Base-by-base conservation (phyloP, 2,329 filamentous ascomycete species). In the Fonsecaea pedrosoi region DNA sequence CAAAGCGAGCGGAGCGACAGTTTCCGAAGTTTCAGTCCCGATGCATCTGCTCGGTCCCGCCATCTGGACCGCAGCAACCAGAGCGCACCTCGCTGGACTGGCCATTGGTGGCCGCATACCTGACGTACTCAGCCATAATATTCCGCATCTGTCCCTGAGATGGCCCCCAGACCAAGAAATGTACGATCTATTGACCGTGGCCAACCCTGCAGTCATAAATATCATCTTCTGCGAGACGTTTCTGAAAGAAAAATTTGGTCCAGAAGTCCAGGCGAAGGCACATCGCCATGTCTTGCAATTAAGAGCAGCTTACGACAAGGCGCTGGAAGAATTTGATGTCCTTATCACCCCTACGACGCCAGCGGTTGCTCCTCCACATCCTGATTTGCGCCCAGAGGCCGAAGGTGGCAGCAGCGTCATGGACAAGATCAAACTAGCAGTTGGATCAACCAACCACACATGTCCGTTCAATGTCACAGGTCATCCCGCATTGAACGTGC, bases 381-480 rank as follows among this genome's bases (percentile, higher is more conserved):
- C 78, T 7, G 70, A 69, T 21, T 66, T 74, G 63, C 65, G 69
- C 13, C 62, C 65, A 1, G 66, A 68, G 48, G 55, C 42, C 6
- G 73, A 75, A 18, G 71, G 73, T 6, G 69, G 72, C 2, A 74
- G 74, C 54, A 73, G 70, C 35, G 75, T 81, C 2, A 75, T 76
- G 67, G 79, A 81, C 13, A 81, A 82, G 70, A 77, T 81, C 61
- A 77, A 77, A 57, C 75, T 78, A 5, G 79, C 80, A 1, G 78
- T 85, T 45, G 82, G 82, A 2, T 78, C 80, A 9, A 81, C 79
- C 8, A 74, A 78, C 65, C 84, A 82, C 62, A 81, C 82, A 0
- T 78, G 77, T 37, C 78, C 80, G 3, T 85, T 85, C 71, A 84
- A 85, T 74, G 72, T 81, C 4, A 84, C 82, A 1, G 83, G 83